These are phyloP conservation scores for Nectriaceae sp. DNA, from an alignment of 2,329 filamentous ascomycete species.

Conservation along the genomic window DNA sequence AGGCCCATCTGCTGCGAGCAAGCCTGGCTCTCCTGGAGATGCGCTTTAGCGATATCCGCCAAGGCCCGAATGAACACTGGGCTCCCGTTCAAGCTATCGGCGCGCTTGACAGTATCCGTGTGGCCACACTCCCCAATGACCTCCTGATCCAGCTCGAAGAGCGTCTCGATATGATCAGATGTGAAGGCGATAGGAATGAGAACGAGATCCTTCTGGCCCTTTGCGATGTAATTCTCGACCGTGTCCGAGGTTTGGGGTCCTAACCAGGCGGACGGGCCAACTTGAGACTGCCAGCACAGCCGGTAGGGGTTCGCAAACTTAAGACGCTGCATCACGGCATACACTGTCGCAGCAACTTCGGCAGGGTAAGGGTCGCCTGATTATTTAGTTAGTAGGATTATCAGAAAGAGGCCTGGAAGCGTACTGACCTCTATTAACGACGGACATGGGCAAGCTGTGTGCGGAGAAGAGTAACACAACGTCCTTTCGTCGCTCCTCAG, in stretches of 20 bases:
- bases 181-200: constrained; percentile 97
- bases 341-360: constrained; percentile 93
- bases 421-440: constrained; percentile 79
- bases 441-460: constrained; percentile 94
- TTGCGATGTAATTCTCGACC: constrained; percentile 84
- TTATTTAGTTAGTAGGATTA: constrained; percentile 27
- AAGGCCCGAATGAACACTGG: constrained; percentile 88
- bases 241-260: constrained; percentile 90
- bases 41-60: constrained; percentile 80
- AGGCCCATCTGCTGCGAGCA: constrained; percentile 87
- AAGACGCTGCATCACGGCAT: constrained; percentile 93
- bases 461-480: constrained; percentile 92
- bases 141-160: constrained; percentile 92
- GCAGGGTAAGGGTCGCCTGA: constrained; percentile 89
- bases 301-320: constrained; percentile 89
- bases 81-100: constrained; percentile 89
- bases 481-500: constrained; percentile 73
- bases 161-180: constrained; percentile 97
- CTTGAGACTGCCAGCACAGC: constrained; percentile 96
- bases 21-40: constrained; percentile 67
- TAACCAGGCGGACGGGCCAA: constrained; percentile 92
- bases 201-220: constrained; percentile 88
- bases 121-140: constrained; percentile 87
- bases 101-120: constrained; percentile 80
- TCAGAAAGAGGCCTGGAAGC: background rate